Evolutionary conservation across 768 basidiomycete species (phyloP).

Genomic region (Trametes sanguinea): DNA sequence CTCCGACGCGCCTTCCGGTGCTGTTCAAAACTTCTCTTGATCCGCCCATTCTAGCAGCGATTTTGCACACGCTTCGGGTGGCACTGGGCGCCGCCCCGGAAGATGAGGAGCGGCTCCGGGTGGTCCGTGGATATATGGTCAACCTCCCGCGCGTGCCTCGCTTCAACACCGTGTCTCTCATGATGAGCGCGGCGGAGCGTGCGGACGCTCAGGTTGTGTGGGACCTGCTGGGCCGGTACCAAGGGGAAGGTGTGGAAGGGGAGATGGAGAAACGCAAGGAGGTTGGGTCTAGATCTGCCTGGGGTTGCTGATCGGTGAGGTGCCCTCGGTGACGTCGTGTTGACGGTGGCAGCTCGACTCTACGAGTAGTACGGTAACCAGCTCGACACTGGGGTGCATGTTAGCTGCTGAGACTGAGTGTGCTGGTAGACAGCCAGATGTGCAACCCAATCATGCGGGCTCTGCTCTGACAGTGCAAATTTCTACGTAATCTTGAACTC

Average conservation of each 20-base stretch:
- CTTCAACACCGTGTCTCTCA: constrained; percentile 62
- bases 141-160: constrained; percentile 57
- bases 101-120: constrained; percentile 22
- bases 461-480: too few species aligned
- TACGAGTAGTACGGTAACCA: too few species aligned
- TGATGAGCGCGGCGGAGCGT: constrained; percentile 62
- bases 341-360: too few species aligned
- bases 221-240: constrained; percentile 35
- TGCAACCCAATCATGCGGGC: too few species aligned
- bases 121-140: constrained; percentile 50
- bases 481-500: too few species aligned
- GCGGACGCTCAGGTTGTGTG: constrained; percentile 48
- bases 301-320: not conserved
- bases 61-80: constrained; percentile 53
- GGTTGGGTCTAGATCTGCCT: constrained; percentile 3
- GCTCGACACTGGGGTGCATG: too few species aligned
- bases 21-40: constrained; percentile 76
- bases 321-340: too few species aligned
- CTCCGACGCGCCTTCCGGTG: constrained; percentile 54
- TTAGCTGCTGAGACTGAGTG: too few species aligned
- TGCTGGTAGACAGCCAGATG: too few species aligned
- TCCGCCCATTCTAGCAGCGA: constrained; percentile 56
- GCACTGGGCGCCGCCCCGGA: constrained; percentile 29
- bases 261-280: constrained; percentile 21
- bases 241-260: constrained; percentile 16